phyloP scores from a whole-genome alignment of 2,329 filamentous ascomycete species.

The Aspergillus bombycis region DNA sequence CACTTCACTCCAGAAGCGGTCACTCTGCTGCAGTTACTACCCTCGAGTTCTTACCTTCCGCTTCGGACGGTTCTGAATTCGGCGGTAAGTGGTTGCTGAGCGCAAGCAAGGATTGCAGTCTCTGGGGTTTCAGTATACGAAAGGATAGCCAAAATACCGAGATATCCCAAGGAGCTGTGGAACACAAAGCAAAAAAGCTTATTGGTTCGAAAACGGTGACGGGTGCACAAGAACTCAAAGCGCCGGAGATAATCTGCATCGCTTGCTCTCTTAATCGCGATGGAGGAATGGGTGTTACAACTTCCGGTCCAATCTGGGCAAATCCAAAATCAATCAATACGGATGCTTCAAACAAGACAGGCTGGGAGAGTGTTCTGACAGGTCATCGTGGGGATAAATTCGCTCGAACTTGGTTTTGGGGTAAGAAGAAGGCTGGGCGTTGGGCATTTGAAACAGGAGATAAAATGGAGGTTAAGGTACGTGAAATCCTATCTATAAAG shows the following conservation, averaged over 20 bases:
- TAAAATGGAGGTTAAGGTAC: constrained; percentile 69
- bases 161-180: constrained; percentile 85
- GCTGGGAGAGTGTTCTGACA: constrained; percentile 96
- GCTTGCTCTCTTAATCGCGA: constrained; percentile 92
- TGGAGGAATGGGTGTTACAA: constrained; percentile 84
- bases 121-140: constrained; percentile 96
- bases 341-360: constrained; percentile 76
- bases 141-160: constrained; percentile 93
- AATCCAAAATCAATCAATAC: constrained; percentile 69
- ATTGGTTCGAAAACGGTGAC: constrained; percentile 23
- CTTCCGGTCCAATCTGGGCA: constrained; percentile 81
- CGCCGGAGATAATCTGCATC: constrained; percentile 87
- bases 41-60: constrained; percentile 81
- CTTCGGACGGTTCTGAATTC: constrained; percentile 85
- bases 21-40: constrained; percentile 85
- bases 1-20: constrained; percentile 82
- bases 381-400: constrained; percentile 83
- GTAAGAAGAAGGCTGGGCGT: constrained; percentile 84
- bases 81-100: constrained; percentile 94
- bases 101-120: constrained; percentile 82
- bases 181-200: constrained; percentile 82
- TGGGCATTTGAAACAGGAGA: constrained; percentile 92
- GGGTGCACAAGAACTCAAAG: constrained; percentile 65
- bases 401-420: constrained; percentile 98
- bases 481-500: constrained; percentile 11